Base-by-base conservation (phyloP, 805 yeast species). In the Saccharomycopsis fermentans region DNA sequence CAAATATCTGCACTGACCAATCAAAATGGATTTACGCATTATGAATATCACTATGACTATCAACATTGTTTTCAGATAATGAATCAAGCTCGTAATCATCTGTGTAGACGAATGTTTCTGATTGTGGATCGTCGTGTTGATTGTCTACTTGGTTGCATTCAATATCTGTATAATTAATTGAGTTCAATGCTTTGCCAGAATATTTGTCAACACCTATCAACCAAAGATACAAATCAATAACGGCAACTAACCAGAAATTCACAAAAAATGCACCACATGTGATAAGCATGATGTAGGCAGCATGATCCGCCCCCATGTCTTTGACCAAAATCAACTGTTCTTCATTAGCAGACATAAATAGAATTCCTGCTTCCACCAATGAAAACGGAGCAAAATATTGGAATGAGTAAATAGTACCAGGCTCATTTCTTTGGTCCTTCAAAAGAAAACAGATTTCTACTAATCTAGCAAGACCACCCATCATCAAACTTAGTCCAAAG, bases 271-370 rank as follows among this genome's bases (percentile, higher is more conserved):
- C 91, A 0, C 87, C 87, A 6, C 91, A 81, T 12, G 83, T 71
- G 4, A 86, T 75, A 4, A 85, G 79, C 71, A 92, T 73, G 39
- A 87, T 80, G 70, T 92, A 92, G 0, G 96, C 82, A 54, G 92
- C 82, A 65, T 87, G 94, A 70, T 88, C 96, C 3, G 96, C 86
- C 1, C 90, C 88, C 64, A 87, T 75, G 63, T 82, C 83, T 56
- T 82, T 72, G 1, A 91, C 89, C 60, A 89, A 73, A 9, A 71
- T 71, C 65, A 92, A 74, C 68, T 91, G 96, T 69, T 92, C 96
- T 68, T 91, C 97, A 62, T 80, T 91, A 24, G 98, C 98, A 29
- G 88, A 82, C 97, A 91, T 91, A 69, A 92, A 92, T 62, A 88
- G 67, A 6, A 86, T 70, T 1, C 98, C 98, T 0, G 92, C 74